Evolutionary conservation across 2,329 filamentous ascomycete genomes (phyloP).

Genomic region (Capronia coronata): DNA sequence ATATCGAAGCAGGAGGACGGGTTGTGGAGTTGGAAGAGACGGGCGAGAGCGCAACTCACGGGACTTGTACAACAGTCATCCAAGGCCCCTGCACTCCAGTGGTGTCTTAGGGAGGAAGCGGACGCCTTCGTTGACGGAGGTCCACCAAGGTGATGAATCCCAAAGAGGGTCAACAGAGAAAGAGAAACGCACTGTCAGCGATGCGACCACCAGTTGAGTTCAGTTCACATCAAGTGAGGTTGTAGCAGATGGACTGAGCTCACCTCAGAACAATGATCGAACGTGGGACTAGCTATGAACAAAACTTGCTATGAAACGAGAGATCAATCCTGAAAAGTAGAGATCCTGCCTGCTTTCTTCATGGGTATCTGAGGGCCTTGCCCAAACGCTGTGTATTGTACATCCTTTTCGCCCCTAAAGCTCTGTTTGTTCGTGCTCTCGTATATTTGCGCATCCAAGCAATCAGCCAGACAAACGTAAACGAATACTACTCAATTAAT

Average conservation of each 20-base stretch:
- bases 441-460: no score
- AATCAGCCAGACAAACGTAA: no score
- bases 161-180: neutral
- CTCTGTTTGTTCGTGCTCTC: no score
- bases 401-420: neutral
- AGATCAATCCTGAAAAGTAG: neutral
- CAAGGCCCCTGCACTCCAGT: neutral
- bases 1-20: neutral
- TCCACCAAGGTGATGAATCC: neutral
- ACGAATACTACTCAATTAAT: constrained; percentile 4
- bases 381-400: neutral
- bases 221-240: neutral
- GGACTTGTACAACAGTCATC: neutral
- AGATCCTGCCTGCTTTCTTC: neutral
- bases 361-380: neutral
- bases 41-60: neutral
- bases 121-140: neutral
- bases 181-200: neutral
- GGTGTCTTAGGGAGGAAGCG: neutral
- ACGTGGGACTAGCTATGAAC: neutral
- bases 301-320: neutral
- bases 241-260: neutral
- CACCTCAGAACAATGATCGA: neutral
- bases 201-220: neutral
- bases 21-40: neutral